Base-by-base conservation (phyloP, 2,329 filamentous ascomycete species). In the Aurifilum marmelostoma region DNA sequence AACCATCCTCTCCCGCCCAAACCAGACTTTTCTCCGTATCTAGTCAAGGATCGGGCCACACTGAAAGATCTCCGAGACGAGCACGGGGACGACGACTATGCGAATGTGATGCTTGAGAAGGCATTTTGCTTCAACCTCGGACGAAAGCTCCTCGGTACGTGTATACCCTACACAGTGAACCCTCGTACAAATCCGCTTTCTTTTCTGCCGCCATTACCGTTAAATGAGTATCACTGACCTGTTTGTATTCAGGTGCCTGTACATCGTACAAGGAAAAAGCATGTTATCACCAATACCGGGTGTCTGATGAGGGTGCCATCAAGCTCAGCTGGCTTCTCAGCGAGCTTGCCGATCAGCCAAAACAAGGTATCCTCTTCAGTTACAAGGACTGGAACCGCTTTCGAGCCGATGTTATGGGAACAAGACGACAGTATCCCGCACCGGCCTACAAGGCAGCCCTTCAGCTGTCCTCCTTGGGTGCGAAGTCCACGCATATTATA, bases 211-310 rank as follows among this genome's bases (percentile, higher is more conserved):
- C 34, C 34, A 34, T 34, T 8, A 34, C 8, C 34, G 34, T 34
- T 34, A 4, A 7, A 4, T 47, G 37, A 39, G 11, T 12, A 1
- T 16, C 9, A 27, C 5, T 41, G 5, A 21, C 14, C n/a, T 37
- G 14, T 41, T 9, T 7, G 2, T 8, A 6, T 24, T 6, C 29
- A 67, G 65, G 65, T 16, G 16, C 80, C 0, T 89, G 87, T 68
- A 94, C 92, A 0, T 83, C 81, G 3, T 88, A 84, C 75, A 90
- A 91, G 70, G 89, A 92, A 62, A 82, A 79, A 7, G 77, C 89
- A 0, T 88, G 86, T 41, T 93, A 94, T 71, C 81, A 84, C 21
- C 82, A 84, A 12, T 83, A 85, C 37, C 81, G 77, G 0, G 86
- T 90, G 54, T 77, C 77, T 7, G 76, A 83, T 11, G 65, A 76